Conservation (phyloP, 306 rosid genomes). For the Malus sylvestris region DNA sequence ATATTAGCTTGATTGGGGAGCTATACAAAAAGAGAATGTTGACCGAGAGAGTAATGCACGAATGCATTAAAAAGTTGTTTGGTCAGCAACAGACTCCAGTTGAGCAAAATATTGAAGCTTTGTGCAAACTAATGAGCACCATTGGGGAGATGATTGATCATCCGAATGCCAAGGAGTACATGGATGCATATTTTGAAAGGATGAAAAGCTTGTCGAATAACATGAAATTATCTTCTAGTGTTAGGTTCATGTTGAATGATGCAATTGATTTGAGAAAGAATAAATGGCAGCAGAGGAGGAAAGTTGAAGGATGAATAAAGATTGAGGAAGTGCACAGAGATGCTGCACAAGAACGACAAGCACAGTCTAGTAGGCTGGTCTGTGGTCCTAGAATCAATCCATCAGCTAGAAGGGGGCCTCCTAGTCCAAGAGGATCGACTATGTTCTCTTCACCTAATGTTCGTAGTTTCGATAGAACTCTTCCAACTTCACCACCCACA, state of each 20-base stretch:
- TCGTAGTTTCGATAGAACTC: constrained; percentile 28
- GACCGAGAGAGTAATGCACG: constrained; percentile 29
- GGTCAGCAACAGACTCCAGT: constrained; percentile 80
- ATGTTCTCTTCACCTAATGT: constrained; percentile 7
- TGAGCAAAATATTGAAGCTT: constrained; percentile 87
- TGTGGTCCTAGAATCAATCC: constrained; percentile 48
- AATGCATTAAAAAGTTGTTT: constrained; percentile 68
- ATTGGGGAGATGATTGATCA: constrained; percentile 97
- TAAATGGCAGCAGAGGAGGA: constrained; percentile 89
- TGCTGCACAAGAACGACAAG: constrained; percentile 90
- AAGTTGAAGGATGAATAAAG: constrained; percentile 94
- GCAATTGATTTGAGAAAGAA: constrained; percentile 79
- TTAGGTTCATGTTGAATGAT: constrained; percentile 93
- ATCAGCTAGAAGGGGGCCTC: too few relatives aligned
- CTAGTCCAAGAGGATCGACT: too few relatives aligned
- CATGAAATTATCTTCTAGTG: constrained; percentile 78
- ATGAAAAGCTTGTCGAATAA: constrained; percentile 59
- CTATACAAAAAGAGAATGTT: too few relatives aligned
- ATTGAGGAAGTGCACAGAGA: constrained; percentile 96
- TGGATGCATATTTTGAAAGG: constrained; percentile 78
- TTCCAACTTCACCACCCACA: constrained; percentile 38
- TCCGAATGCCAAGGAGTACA: constrained; percentile 71
- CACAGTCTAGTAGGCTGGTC: constrained; percentile 60
- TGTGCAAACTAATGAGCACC: constrained; percentile 95
- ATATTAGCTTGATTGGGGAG: too few relatives aligned